Base-by-base conservation (phyloP, 768 basidiomycete species). In the Phylloporus sp. region DNA sequence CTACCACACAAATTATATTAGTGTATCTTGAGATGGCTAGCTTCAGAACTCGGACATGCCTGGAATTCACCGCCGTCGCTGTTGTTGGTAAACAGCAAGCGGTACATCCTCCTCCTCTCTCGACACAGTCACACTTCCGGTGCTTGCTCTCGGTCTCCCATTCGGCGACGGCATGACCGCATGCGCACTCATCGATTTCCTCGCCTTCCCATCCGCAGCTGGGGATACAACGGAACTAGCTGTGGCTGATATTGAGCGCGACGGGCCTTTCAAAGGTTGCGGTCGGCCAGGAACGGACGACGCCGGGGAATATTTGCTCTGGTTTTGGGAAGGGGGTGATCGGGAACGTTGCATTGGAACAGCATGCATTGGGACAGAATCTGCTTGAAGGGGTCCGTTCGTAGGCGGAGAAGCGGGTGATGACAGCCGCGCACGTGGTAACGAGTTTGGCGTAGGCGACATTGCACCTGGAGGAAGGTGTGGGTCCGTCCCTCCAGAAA, bases 81-180 rank as follows among this genome's bases (percentile, higher is more conserved):
- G 86, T 59, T 84, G 85, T 64, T 89, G 86, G 74, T 81, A 89
- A 46, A 87, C 65, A 17, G 89, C 86, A 38, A 91, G 70, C 17
- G 88, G 88, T 31, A 88, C 69, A 59, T 90, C 88, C 60, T 90
- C 88, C 58, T 90, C 87, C 59, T 87, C 54, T 39, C 61, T 65
- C 11, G 60, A 48, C 26, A 57, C 31, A 18, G 56, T 46, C n/a
- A 66, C 63, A 42, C 76, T 71, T 29, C 58, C 63, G 8, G 52
- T 22, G 41, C 70, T 68, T 23, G 71, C 69, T 56, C 71, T 70
- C 32, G 73, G 72, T 52, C 73, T 70, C 48, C 65, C 69, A 44
- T 70, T 64, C 29, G 54, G 48, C 5, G 47, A 50, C 15, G 63
- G 50, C 18, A 73, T 61, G 9, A 76, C 70, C 15, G 82, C 84